Evolutionary conservation across 768 basidiomycete genomes (phyloP).

Genomic region (Russula compacta): DNA sequence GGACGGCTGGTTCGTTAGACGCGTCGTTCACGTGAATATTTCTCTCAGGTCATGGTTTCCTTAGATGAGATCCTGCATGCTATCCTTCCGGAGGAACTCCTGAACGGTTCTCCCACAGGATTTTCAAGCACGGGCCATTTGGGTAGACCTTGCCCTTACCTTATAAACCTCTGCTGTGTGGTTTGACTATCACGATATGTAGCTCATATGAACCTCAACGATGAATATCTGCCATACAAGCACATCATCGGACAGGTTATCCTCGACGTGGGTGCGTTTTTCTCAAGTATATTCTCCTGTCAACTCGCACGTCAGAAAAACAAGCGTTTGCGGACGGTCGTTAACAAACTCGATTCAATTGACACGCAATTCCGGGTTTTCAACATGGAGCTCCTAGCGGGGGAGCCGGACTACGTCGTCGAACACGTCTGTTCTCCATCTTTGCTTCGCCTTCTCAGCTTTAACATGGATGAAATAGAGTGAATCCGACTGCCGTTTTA

Average conservation of each 20-base stretch:
- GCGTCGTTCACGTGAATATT: not conserved
- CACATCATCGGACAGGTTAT: constrained; percentile 86
- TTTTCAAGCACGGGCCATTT: constrained; percentile 90
- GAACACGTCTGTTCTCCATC: constrained; percentile 56
- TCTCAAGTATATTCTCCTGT: not conserved
- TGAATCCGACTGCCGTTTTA: constrained; percentile 81
- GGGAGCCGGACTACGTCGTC: constrained; percentile 78
- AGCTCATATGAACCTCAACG: constrained; percentile 90
- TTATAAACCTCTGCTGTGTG: not conserved
- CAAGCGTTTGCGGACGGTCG: constrained; percentile 69
- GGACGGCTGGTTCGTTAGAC: constrained; percentile 62
- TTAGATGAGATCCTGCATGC: constrained; percentile 78
- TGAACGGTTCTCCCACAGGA: constrained; percentile 72
- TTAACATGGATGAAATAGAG: constrained; percentile 37
- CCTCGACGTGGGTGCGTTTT: constrained; percentile 57
- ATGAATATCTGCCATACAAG: constrained; percentile 88
- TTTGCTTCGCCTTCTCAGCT: not conserved
- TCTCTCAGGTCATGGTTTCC: not conserved
- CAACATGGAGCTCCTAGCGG: constrained; percentile 93
- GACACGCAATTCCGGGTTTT: constrained; percentile 86
- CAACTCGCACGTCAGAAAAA: constrained; percentile 61
- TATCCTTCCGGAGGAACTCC: constrained; percentile 70
- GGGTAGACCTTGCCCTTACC: constrained; percentile 41
- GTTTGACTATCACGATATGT: not conserved
- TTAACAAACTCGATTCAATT: constrained; percentile 89